Evolutionary conservation across 805 yeast genomes (phyloP).

Genomic region (Groenewaldozyma tartarivorans): DNA sequence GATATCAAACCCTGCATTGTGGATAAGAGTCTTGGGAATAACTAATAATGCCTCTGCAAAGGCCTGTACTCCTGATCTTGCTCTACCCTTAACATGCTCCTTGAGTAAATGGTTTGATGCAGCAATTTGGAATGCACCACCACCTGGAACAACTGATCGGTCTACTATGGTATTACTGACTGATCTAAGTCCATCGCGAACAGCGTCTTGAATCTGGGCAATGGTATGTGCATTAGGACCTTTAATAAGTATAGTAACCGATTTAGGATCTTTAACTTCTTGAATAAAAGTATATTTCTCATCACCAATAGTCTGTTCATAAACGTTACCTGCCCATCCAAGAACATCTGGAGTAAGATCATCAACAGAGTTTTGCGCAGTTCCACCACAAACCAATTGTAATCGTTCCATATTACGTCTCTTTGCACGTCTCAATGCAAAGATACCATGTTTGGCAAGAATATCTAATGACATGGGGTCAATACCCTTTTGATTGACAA

Average conservation of each 20-base stretch:
- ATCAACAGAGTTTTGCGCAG: slow-evolving; percentile 95
- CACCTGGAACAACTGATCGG: slow-evolving; percentile 84
- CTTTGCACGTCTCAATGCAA: slow-evolving; percentile 95
- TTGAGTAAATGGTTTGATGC: slow-evolving; percentile 58
- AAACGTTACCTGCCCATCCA: slow-evolving; percentile 84
- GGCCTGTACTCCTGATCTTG: slow-evolving; percentile 84
- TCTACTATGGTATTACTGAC: slow-evolving; percentile 88
- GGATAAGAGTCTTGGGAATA: slow-evolving; percentile 85
- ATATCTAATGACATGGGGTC: slow-evolving; percentile 97
- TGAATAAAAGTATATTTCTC: slow-evolving; percentile 96
- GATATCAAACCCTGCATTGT: slow-evolving; percentile 90
- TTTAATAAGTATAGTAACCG: slow-evolving; percentile 84
- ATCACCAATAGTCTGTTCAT: slow-evolving; percentile 91
- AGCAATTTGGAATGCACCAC: slow-evolving; percentile 88
- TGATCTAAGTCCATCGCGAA: slow-evolving; percentile 92
- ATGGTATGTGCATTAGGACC: slow-evolving; percentile 87
- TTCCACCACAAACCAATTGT: slow-evolving; percentile 94
- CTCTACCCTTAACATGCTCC: slow-evolving; percentile 66
- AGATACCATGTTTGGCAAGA: slow-evolving; percentile 81
- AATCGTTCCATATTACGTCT: slow-evolving; percentile 98
- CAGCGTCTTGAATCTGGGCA: slow-evolving; percentile 92
- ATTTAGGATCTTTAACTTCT: slow-evolving; percentile 74
- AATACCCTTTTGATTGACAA: slow-evolving; percentile 95
- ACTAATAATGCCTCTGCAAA: slow-evolving; percentile 86
- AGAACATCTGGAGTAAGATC: slow-evolving; percentile 70